Evolutionary conservation across 2,329 filamentous ascomycete genomes (phyloP).

Genomic region (Phialemonium atrogriseum): DNA sequence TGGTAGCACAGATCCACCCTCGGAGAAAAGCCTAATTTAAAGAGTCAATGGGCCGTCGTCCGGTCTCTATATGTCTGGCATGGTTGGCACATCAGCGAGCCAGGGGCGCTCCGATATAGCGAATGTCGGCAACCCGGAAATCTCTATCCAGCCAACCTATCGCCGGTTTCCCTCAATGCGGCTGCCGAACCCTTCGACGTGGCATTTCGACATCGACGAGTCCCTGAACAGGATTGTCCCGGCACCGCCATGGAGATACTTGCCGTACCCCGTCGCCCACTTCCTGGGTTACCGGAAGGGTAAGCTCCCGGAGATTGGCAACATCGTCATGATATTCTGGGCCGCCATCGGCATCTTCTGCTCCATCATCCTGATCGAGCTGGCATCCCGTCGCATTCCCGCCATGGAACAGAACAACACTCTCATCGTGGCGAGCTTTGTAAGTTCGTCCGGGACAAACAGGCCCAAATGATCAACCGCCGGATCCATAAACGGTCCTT

Average conservation of each 20-base stretch:
- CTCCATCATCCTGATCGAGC: slow-evolving; percentile 51
- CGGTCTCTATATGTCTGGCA: no score
- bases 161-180: background rate
- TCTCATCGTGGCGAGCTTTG: slow-evolving; percentile 63
- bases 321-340: slow-evolving; percentile 52
- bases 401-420: slow-evolving; percentile 42
- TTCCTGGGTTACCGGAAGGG: slow-evolving; percentile 56
- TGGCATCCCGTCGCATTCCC: slow-evolving; percentile 45
- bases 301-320: slow-evolving; percentile 38
- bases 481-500: background rate
- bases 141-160: no score
- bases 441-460: slow-evolving; percentile 30
- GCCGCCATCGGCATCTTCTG: slow-evolving; percentile 57
- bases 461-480: background rate
- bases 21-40: no score
- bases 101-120: no score
- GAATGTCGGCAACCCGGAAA: no score
- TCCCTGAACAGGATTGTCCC: slow-evolving; percentile 65
- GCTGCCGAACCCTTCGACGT: slow-evolving; percentile 14
- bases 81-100: no score
- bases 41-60: no score
- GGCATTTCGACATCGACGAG: slow-evolving; percentile 69
- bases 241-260: slow-evolving; percentile 49
- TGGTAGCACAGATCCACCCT: no score
- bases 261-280: slow-evolving; percentile 59